These are phyloP conservation scores for Lathyrus aphaca DNA, from an alignment of 306 rosid genomes.

Conservation along the genomic window DNA sequence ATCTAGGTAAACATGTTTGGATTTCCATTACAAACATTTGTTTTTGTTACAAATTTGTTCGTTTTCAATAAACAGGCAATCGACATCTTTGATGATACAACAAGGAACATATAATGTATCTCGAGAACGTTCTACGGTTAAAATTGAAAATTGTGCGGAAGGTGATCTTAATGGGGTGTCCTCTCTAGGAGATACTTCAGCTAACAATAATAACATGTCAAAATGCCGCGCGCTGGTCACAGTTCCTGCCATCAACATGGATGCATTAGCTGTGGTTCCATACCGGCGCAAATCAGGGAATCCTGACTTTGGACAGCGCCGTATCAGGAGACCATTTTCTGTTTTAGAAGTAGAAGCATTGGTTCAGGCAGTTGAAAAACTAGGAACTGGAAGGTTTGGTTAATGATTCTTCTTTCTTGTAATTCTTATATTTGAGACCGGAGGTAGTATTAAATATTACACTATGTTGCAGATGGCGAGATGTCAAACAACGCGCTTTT, in stretches of 20 bases:
- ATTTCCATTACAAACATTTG: neutral
- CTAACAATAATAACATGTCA: slow-evolving; percentile 48
- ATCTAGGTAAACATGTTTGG: slow-evolving; percentile 47
- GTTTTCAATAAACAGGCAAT: slow-evolving; percentile 53
- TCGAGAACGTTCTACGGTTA: slow-evolving; percentile 41
- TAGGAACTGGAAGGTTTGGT: slow-evolving; percentile 83
- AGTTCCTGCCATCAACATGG: slow-evolving; percentile 62
- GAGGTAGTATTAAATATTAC: neutral
- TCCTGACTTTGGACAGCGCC: slow-evolving; percentile 64
- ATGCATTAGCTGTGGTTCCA: slow-evolving; percentile 67
- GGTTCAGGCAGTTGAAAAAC: slow-evolving; percentile 81
- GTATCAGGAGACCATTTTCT: slow-evolving; percentile 82
- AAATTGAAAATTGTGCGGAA: slow-evolving; percentile 50
- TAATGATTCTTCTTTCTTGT: neutral
- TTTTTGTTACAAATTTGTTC: slow-evolving; percentile 21
- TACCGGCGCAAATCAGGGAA: slow-evolving; percentile 58
- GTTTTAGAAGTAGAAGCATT: slow-evolving; percentile 82
- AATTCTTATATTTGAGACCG: too few relatives aligned
- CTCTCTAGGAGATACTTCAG: slow-evolving; percentile 45
- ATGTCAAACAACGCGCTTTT: slow-evolving; percentile 69
- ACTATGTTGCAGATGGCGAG: slow-evolving; percentile 61
- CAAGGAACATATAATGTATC: slow-evolving; percentile 52
- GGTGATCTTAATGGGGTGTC: slow-evolving; percentile 47
- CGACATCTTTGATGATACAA: slow-evolving; percentile 50
- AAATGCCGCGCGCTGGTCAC: slow-evolving; percentile 60